Percentiles rank a stretch among this genome's conserved stretches.
phyloP scores from a whole-genome alignment of 331 rosid genomes.

The Phaseolus coccineus region DNA sequence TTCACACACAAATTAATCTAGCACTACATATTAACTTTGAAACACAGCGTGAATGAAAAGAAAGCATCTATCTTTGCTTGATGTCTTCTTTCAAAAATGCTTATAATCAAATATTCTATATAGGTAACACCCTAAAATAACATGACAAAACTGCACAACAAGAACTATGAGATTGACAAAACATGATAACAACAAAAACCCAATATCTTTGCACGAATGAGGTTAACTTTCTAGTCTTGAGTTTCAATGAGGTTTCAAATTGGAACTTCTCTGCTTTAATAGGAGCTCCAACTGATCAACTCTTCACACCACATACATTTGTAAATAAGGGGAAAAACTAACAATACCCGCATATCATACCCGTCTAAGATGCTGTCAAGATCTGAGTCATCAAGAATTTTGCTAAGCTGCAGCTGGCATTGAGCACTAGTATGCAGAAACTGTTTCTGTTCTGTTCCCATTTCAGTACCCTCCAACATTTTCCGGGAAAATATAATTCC shows the following conservation, averaged over 20 bases:
- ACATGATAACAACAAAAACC: not conserved
- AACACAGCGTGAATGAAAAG: slow-evolving; percentile 14
- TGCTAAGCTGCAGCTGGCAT: slow-evolving; percentile 92
- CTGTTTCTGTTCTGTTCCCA: slow-evolving; percentile 75
- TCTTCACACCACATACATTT: slow-evolving; percentile 11
- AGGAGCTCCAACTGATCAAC: slow-evolving; percentile 31
- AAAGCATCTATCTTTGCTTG: not conserved
- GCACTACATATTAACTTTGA: not conserved
- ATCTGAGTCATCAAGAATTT: slow-evolving; percentile 87
- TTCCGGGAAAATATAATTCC: slow-evolving; percentile 76
- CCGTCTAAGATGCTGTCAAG: slow-evolving; percentile 87
- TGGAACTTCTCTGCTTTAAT: not conserved
- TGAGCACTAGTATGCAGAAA: slow-evolving; percentile 73
- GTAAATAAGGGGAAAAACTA: not conserved
- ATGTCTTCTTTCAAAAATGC: slow-evolving; percentile 17
- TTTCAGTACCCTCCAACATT: slow-evolving; percentile 78
- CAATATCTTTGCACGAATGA: not conserved
- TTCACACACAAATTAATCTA: not conserved
- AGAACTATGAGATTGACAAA: not conserved
- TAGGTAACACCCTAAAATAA: slow-evolving; percentile 9
- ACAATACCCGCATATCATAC: slow-evolving; percentile 51
- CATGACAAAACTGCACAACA: slow-evolving; percentile 15
- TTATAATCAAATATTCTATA: not conserved
- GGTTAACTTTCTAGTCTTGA: slow-evolving; percentile 19
- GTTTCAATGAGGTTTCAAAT: slow-evolving; percentile 16